Base-by-base conservation (phyloP, 2,329 filamentous ascomycete species). In the Dryadomyces quercus-mongolicae region DNA sequence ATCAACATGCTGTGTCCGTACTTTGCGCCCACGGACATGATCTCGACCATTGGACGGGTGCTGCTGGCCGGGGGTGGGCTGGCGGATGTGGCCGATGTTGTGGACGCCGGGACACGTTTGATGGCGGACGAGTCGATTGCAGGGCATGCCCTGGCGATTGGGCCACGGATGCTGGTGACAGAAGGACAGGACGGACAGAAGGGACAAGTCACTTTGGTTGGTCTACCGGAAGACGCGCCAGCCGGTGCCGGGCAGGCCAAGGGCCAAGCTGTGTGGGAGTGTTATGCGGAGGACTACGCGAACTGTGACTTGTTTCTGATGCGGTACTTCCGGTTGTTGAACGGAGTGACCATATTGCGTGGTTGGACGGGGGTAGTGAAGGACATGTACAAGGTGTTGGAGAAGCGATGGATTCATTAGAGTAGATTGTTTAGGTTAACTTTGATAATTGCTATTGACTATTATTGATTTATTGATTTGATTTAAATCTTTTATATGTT, bases 1-100 rank as follows among this genome's bases (percentile, higher is more conserved):
- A 70, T 84, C 59, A 86, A 86, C 64, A 72, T 86, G 64, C 65
- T 86, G 31, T 78, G 76, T 56, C 83, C 83, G 0, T 86, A 85
- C 67, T 86, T 84, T 66, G 68, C 72, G 60, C 76, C 80, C 60
- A 82, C 79, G 12, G 75, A 77, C 20, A 75, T 86, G 49, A 63
- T 82, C 9, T 66, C 73, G 0, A 56, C 67, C 1, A 52, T 58
- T 1, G 80, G 71, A 22, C 71, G 75, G n/a, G 55, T 75, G 1
- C 54, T 84, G 16, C 70, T 86, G 3, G 75, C 80, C 0, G 83
- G 82, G 31, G 71, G 70, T 16, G 76, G 70, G 2, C 67, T 76
- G 56, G 80, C 77, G 5, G 69, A 69, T 34, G 65, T 74, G 43
- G 74, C 73, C 38, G 80, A 85, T 61, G 82, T 85, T 0, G 72